phyloP scores from a whole-genome alignment of 163 green algal species.

The Scenedesmus sp. region DNA sequence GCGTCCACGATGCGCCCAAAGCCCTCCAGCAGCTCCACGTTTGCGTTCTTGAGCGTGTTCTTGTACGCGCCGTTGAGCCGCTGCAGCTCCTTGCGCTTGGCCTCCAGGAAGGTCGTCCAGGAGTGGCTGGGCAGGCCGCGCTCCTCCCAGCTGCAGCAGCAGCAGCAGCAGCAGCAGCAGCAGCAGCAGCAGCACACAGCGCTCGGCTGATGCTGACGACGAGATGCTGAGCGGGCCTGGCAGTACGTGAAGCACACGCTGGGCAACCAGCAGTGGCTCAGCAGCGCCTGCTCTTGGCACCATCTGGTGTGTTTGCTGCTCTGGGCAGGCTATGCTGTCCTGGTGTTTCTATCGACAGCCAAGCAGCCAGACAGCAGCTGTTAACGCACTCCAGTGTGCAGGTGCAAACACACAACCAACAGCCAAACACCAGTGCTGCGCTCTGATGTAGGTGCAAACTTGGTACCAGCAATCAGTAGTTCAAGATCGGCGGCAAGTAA shows the following conservation, averaged over 20 bases:
- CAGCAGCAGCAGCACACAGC: neutral
- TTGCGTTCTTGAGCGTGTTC: slow-evolving; percentile 74
- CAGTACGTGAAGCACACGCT: no score
- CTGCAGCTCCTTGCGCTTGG: slow-evolving; percentile 92
- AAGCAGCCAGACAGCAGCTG: neutral
- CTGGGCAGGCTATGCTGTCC: neutral
- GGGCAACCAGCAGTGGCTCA: neutral
- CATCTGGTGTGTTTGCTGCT: neutral
- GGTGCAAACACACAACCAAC: neutral
- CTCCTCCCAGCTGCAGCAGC: slow-evolving; percentile 67
- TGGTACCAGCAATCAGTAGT: no score
- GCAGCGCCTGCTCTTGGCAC: neutral
- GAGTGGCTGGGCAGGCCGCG: slow-evolving; percentile 61
- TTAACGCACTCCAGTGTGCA: neutral
- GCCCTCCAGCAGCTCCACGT: slow-evolving; percentile 74
- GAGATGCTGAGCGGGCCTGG: neutral
- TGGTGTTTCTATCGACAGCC: no score
- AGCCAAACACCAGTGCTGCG: neutral
- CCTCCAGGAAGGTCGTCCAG: slow-evolving; percentile 87
- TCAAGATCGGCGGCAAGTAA: no score
- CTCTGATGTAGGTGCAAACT: no score
- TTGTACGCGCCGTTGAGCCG: slow-evolving; percentile 91
- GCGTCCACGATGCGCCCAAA: slow-evolving; percentile 74
- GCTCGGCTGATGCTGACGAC: neutral
- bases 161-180: neutral